A percentile compares a stretch with the other conserved stretches of the same genome.
These are phyloP conservation scores for Pugionium cornutum DNA, from an alignment of 345 rosid species.

Conservation along the genomic window DNA sequence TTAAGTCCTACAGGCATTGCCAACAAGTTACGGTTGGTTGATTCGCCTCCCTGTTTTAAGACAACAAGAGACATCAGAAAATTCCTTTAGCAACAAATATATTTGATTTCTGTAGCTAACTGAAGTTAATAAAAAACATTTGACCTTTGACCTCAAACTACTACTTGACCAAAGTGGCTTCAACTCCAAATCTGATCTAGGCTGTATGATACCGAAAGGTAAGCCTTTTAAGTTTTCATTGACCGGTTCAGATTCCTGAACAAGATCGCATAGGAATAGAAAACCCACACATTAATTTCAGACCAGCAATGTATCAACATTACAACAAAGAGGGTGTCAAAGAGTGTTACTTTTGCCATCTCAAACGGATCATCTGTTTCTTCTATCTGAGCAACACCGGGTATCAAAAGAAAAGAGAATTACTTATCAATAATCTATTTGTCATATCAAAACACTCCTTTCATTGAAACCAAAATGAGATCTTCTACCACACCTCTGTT, in stretches of 20 bases:
- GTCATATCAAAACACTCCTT: not conserved
- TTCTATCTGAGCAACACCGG: slow-evolving; percentile 62
- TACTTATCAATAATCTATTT: not conserved
- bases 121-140: slow-evolving; percentile 23
- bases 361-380: slow-evolving; percentile 59
- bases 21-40: slow-evolving; percentile 57
- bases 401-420: not conserved
- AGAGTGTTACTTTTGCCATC: slow-evolving; percentile 51
- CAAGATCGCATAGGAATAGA: slow-evolving; percentile 13
- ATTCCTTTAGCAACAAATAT: not conserved
- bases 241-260: slow-evolving; percentile 55
- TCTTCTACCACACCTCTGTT: slow-evolving; percentile 59
- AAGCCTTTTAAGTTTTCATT: slow-evolving; percentile 52
- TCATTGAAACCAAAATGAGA: not conserved
- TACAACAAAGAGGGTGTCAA: not conserved
- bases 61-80: slow-evolving; percentile 2
- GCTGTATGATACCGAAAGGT: slow-evolving; percentile 69
- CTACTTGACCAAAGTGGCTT: slow-evolving; percentile 90
- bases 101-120: not conserved
- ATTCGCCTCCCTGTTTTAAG: slow-evolving; percentile 45
- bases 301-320: not conserved
- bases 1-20: slow-evolving; percentile 93
- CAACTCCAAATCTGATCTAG: slow-evolving; percentile 83
- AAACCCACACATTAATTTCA: not conserved
- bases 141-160: slow-evolving; percentile 72